Evolutionary conservation across 805 yeast species (phyloP).

Genomic region (Nakazawaea sp.): DNA sequence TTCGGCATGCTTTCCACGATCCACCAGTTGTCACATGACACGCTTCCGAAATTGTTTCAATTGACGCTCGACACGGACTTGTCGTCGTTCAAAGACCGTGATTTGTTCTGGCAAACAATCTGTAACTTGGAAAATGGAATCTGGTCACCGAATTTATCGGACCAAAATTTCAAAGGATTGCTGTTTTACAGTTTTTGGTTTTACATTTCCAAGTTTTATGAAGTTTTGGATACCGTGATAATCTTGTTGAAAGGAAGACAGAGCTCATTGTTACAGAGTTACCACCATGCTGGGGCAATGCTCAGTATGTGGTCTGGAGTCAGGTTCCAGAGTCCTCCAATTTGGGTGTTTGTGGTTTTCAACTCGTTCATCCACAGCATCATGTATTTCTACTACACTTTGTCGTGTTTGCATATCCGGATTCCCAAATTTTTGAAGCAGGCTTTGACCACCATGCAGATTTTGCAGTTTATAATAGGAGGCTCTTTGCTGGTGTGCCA

Average conservation of each 20-base stretch:
- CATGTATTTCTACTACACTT: conserved; percentile 65
- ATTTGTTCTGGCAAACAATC: conserved; percentile 51
- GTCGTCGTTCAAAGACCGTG: conserved; percentile 19
- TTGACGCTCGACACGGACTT: too few relatives aligned
- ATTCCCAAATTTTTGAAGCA: conserved; percentile 55
- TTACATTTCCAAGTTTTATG: conserved; percentile 65
- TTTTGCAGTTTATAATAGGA: conserved; percentile 61
- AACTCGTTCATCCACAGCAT: conserved; percentile 72
- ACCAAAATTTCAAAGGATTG: conserved; percentile 33
- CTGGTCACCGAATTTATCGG: conserved; percentile 28
- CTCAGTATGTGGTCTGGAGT: conserved; percentile 78
- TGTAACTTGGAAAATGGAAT: conserved; percentile 57
- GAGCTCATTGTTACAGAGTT: conserved; percentile 60
- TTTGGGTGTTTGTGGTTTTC: conserved; percentile 76
- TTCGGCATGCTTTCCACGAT: conserved; percentile 55
- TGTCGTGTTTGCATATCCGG: conserved; percentile 49
- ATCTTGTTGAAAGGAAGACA: conserved; percentile 64
- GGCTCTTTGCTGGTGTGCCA: conserved; percentile 64
- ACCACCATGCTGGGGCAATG: conserved; percentile 78
- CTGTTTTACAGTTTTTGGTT: conserved; percentile 58
- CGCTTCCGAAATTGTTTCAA: conserved; percentile 23
- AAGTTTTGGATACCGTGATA: conserved; percentile 61
- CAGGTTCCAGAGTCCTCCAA: conserved; percentile 64
- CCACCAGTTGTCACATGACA: conserved; percentile 28
- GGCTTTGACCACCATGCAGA: conserved; percentile 58